Evolutionary conservation across 83 land plant genomes (phyloP).

Genomic region (Picea mariana): DNA sequence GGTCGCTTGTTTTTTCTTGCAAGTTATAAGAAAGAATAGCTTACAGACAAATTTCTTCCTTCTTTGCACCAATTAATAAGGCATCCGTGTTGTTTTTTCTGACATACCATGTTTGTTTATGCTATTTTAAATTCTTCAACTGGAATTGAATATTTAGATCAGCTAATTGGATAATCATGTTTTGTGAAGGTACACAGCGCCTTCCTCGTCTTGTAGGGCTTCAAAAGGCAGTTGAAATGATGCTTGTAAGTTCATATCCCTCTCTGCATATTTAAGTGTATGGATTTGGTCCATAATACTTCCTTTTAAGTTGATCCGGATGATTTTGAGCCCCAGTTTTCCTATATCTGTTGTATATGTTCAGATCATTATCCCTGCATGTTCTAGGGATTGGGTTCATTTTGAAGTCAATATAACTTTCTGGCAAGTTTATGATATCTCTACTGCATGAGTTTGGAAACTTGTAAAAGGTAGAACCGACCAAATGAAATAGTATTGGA

Average conservation of each 20-base stretch:
- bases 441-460: not conserved
- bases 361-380: too few relatives aligned
- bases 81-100: not conserved
- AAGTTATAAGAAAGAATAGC: not conserved
- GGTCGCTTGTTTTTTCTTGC: not conserved
- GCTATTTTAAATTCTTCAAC: not conserved
- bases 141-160: not conserved
- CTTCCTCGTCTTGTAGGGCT: slow-evolving; percentile 93
- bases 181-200: slow-evolving; percentile 80
- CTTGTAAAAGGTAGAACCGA: not conserved
- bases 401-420: not conserved
- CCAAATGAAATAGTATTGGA: not conserved
- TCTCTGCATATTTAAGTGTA: not conserved
- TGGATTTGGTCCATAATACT: not conserved
- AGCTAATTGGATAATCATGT: not conserved
- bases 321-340: not conserved
- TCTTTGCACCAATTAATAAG: not conserved
- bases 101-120: not conserved
- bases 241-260: slow-evolving; percentile 63
- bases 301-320: not conserved
- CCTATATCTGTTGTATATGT: not conserved
- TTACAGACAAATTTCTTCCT: not conserved
- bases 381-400: not conserved
- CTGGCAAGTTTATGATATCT: not conserved
- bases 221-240: slow-evolving; percentile 84